These are phyloP conservation scores for Pseudotsuga menziesii DNA, from an alignment of 75 land plant genomes.

Conservation along the genomic window DNA sequence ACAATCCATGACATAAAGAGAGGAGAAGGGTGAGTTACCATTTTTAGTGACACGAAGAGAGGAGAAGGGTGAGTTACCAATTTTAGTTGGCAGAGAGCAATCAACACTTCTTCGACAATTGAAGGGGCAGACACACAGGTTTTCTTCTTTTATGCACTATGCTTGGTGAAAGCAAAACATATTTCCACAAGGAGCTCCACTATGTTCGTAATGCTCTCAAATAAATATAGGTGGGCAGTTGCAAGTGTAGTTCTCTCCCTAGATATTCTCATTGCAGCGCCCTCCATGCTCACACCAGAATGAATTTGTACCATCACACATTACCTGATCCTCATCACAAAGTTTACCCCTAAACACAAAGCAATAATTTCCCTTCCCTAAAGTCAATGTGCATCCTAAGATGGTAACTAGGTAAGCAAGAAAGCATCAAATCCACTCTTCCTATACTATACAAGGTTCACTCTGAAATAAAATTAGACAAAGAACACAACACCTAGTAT, in stretches of 20 bases:
- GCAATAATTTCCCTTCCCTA: background rate
- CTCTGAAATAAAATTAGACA: no score
- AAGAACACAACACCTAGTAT: background rate
- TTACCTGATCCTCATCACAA: slow-evolving; percentile 32
- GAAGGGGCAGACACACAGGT: slow-evolving; percentile 31
- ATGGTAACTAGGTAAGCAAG: no score
- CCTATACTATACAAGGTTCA: no score
- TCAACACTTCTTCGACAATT: slow-evolving; percentile 44
- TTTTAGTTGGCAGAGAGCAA: slow-evolving; percentile 36
- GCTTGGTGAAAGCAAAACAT: slow-evolving; percentile 46
- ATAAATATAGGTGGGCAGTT: slow-evolving; percentile 27
- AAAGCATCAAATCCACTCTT: no score
- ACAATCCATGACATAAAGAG: no score
- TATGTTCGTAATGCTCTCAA: slow-evolving; percentile 39
- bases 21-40: slow-evolving; percentile 10
- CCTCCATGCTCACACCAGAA: slow-evolving; percentile 49
- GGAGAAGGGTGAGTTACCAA: slow-evolving; percentile 11
- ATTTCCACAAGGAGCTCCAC: slow-evolving; percentile 38
- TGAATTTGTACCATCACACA: slow-evolving; percentile 35
- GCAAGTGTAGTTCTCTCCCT: slow-evolving; percentile 46
- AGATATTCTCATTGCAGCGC: slow-evolving; percentile 30
- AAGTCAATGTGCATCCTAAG: background rate
- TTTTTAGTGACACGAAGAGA: background rate
- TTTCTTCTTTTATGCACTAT: slow-evolving; percentile 19
- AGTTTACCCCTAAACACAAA: slow-evolving; percentile 30